Conservation (phyloP, 495 filamentous ascomycete genomes). For the Collariella sp. region DNA sequence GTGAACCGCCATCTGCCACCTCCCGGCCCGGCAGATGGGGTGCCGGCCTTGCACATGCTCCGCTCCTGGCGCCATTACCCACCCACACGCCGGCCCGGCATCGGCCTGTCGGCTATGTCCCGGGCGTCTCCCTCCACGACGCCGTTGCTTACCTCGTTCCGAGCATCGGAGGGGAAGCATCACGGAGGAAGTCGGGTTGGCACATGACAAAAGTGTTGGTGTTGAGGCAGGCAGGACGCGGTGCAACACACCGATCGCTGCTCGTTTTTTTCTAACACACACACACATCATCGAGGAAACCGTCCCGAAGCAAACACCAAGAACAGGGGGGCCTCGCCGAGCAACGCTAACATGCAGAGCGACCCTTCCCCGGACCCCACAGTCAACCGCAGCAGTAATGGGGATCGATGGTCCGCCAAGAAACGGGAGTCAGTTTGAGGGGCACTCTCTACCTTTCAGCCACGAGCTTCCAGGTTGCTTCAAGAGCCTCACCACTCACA, state of each 20-base stretch:
- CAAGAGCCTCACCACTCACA: slow-evolving; percentile 10
- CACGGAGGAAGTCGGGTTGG: slow-evolving; percentile 7
- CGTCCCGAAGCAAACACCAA: neutral
- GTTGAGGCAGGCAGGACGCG: too few relatives aligned
- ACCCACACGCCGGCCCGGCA: slow-evolving; percentile 4
- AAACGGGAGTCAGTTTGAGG: neutral
- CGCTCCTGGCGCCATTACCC: slow-evolving; percentile 1
- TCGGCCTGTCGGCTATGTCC: slow-evolving; percentile 6
- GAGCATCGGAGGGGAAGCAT: slow-evolving; percentile 1
- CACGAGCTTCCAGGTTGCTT: neutral
- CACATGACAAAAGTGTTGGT: neutral
- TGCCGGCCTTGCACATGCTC: slow-evolving; percentile 7
- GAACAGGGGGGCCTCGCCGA: neutral
- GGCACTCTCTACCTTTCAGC: too few relatives aligned
- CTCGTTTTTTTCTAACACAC: too few relatives aligned
- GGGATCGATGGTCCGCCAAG: neutral
- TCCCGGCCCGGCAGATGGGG: neutral
- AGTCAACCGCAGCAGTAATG: neutral
- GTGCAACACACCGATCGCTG: too few relatives aligned
- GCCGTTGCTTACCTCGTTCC: slow-evolving; percentile 4
- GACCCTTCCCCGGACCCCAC: slow-evolving; percentile 12
- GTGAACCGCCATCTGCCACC: neutral
- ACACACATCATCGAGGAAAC: too few relatives aligned
- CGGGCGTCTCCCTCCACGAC: neutral
- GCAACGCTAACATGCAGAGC: neutral